Evolutionary conservation across 495 filamentous ascomycete species (phyloP).

Genomic region (Xylaria cubensis): DNA sequence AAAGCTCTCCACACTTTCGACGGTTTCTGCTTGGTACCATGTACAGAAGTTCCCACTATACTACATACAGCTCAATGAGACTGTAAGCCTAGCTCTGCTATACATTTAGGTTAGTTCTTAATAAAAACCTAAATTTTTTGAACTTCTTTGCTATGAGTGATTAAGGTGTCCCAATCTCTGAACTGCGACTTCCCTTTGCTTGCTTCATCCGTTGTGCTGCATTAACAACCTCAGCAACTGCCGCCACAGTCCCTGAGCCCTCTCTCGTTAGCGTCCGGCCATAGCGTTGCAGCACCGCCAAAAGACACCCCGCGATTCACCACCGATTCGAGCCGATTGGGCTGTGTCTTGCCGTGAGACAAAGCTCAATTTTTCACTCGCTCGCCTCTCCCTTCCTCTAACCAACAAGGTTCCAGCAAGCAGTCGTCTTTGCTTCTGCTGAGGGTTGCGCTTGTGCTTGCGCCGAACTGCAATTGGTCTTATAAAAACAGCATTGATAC

Average conservation of each 20-base stretch:
- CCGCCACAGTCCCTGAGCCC: conserved; percentile 1
- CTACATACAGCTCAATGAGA: conserved; percentile 8
- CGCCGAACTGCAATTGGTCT: conserved; percentile 12
- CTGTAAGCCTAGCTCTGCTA: background rate
- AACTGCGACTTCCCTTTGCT: background rate
- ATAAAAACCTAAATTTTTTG: background rate
- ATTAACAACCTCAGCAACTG: background rate
- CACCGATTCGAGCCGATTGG: conserved; percentile 28
- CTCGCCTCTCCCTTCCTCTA: background rate
- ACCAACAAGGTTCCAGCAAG: conserved; percentile 21
- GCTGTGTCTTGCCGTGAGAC: conserved; percentile 12
- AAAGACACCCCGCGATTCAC: conserved; percentile 24
- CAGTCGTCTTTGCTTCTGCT: conserved; percentile 16
- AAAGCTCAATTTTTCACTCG: conserved; percentile 21
- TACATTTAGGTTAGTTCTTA: background rate
- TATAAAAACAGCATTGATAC: conserved; percentile 19
- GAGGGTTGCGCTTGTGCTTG: conserved; percentile 6
- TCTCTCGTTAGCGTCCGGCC: conserved; percentile 8
- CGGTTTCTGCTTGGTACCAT: too few species aligned
- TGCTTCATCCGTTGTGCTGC: background rate
- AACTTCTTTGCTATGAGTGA: background rate
- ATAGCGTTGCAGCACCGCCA: conserved; percentile 8
- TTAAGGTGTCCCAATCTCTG: background rate
- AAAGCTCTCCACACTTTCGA: background rate
- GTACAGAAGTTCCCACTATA: background rate